Conservation (phyloP, 495 filamentous ascomycete genomes). For the Talaromyces borbonicus region DNA sequence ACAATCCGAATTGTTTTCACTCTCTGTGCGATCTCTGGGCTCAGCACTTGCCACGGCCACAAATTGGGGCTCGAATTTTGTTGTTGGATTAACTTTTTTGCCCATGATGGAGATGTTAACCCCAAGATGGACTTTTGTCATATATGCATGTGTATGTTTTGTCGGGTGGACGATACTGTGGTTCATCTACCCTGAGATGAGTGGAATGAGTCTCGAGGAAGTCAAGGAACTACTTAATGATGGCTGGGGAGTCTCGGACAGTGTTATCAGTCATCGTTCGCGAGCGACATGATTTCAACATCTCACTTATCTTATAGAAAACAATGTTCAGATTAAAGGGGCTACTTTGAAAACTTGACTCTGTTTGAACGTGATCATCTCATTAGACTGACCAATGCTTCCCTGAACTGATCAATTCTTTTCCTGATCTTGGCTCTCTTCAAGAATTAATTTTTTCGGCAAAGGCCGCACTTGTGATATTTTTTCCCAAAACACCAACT, state of each 20-base stretch:
- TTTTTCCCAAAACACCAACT: too few relatives aligned
- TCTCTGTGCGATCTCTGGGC: constrained; percentile 72
- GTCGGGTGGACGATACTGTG: constrained; percentile 57
- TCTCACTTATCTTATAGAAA: background rate
- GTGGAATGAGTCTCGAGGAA: constrained; percentile 71
- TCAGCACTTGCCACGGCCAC: constrained; percentile 76
- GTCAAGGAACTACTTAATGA: constrained; percentile 62
- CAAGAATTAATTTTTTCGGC: too few relatives aligned
- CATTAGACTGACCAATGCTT: too few relatives aligned
- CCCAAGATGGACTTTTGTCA: constrained; percentile 66
- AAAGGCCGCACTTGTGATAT: too few relatives aligned
- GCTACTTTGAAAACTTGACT: too few relatives aligned
- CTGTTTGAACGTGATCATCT: too few relatives aligned
- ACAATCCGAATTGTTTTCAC: constrained; percentile 81
- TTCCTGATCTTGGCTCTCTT: too few relatives aligned
- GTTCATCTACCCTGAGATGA: constrained; percentile 77
- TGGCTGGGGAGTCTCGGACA: constrained; percentile 60
- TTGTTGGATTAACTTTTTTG: constrained; percentile 81
- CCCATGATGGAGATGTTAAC: constrained; percentile 72
- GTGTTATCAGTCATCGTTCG: constrained; percentile 12
- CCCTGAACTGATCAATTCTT: too few relatives aligned
- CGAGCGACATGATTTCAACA: background rate
- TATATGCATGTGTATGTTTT: constrained; percentile 62
- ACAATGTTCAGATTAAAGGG: too few relatives aligned
- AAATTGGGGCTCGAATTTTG: constrained; percentile 82